phyloP scores from a whole-genome alignment of 1,139 yeast genomes.

The Torulaspora globosa region DNA sequence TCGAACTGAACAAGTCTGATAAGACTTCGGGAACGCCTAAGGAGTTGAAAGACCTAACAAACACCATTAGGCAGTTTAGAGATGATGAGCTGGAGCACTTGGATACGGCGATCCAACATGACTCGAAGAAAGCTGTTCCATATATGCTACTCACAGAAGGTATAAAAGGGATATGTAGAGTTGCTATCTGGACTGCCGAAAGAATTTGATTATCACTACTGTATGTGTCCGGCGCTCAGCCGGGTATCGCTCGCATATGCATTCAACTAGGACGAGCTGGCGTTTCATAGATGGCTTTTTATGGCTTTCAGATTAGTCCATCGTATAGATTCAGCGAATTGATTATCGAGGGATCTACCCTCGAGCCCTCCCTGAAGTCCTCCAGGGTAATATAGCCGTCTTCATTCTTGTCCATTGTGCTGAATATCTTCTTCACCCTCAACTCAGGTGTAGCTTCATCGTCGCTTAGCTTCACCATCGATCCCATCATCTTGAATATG shows the following conservation, averaged over 20 bases:
- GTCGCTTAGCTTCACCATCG: constrained; percentile 87
- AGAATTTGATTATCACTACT: constrained; percentile 44
- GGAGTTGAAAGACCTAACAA: constrained; percentile 57
- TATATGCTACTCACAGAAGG: constrained; percentile 83
- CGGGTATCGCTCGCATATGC: too few relatives aligned
- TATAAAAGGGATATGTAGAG: constrained; percentile 74
- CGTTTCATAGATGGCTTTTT: neutral
- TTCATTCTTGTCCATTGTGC: constrained; percentile 62
- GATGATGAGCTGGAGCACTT: constrained; percentile 96
- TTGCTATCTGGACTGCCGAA: constrained; percentile 92
- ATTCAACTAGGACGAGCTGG: neutral
- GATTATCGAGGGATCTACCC: constrained; percentile 75
- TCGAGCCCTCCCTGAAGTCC: constrained; percentile 79
- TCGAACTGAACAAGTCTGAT: constrained; percentile 45
- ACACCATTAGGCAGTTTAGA: constrained; percentile 69
- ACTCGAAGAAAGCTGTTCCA: constrained; percentile 91
- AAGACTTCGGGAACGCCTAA: constrained; percentile 42
- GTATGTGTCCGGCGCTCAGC: too few relatives aligned
- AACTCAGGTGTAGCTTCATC: constrained; percentile 91
- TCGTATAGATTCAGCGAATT: constrained; percentile 77
- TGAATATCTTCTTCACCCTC: constrained; percentile 78
- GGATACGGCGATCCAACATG: constrained; percentile 87
- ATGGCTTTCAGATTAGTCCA: constrained; percentile 54
- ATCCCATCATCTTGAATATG: constrained; percentile 92
- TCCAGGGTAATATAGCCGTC: constrained; percentile 68